These are phyloP conservation scores for Ambrosiella xylebori DNA, from an alignment of 2,329 filamentous ascomycete genomes.

Conservation along the genomic window DNA sequence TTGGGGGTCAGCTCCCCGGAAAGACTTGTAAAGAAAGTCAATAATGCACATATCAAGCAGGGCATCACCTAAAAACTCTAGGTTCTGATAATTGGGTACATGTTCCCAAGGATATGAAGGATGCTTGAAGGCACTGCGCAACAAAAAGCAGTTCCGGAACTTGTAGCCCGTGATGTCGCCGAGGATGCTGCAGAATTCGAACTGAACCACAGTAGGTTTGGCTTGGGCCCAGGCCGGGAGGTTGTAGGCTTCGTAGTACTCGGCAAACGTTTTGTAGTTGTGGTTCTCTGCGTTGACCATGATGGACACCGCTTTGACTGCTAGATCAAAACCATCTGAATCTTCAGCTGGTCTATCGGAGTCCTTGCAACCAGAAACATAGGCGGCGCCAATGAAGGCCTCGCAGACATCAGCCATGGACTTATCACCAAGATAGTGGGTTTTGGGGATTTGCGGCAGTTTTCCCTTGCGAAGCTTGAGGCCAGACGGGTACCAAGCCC, in stretches of 20 bases:
- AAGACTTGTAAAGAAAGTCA: slow-evolving; percentile 60
- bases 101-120: slow-evolving; percentile 61
- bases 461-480: slow-evolving; percentile 61
- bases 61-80: slow-evolving; percentile 84
- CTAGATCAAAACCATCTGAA: slow-evolving; percentile 32
- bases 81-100: slow-evolving; percentile 75
- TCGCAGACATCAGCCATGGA: slow-evolving; percentile 89
- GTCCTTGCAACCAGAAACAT: slow-evolving; percentile 30
- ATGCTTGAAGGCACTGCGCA: slow-evolving; percentile 76
- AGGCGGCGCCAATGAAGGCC: slow-evolving; percentile 77
- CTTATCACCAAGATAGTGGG: slow-evolving; percentile 67
- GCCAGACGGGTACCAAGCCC: slow-evolving; percentile 77
- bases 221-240: slow-evolving; percentile 54
- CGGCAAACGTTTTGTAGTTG: slow-evolving; percentile 46
- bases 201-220: slow-evolving; percentile 45
- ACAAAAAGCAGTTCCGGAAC: slow-evolving; percentile 59
- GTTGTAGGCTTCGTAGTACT: slow-evolving; percentile 55
- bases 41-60: slow-evolving; percentile 75
- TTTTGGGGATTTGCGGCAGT: slow-evolving; percentile 25
- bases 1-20: slow-evolving; percentile 70
- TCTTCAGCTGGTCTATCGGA: slow-evolving; percentile 22
- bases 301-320: slow-evolving; percentile 45
- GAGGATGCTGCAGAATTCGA: slow-evolving; percentile 49
- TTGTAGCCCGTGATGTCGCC: slow-evolving; percentile 36
- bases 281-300: slow-evolving; percentile 58